phyloP scores from a whole-genome alignment of 2,329 filamentous ascomycete species.

The Alternaria infectoria region DNA sequence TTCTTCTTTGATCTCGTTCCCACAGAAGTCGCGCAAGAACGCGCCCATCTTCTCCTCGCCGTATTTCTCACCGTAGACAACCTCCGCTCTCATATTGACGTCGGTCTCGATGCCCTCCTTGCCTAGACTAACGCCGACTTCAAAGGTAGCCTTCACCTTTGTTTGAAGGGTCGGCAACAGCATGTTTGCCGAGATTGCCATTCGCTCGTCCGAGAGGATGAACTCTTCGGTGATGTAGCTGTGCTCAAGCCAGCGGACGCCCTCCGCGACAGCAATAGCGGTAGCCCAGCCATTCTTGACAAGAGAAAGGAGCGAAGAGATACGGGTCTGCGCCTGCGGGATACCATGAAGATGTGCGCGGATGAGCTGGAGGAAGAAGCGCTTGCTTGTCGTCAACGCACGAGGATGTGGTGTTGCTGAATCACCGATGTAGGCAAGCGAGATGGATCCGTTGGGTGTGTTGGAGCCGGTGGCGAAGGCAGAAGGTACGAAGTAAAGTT shows the following conservation, averaged over 20 bases:
- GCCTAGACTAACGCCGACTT: conserved; percentile 56
- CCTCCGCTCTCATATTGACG: conserved; percentile 63
- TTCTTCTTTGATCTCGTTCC: conserved; percentile 28
- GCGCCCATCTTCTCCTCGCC: conserved; percentile 77
- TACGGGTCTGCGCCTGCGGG: conserved; percentile 62
- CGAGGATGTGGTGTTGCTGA: conserved; percentile 60
- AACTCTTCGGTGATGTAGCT: conserved; percentile 69
- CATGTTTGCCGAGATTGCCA: conserved; percentile 67
- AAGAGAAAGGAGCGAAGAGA: conserved; percentile 64
- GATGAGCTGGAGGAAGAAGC: conserved; percentile 77
- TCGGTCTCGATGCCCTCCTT: conserved; percentile 59
- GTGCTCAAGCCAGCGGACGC: conserved; percentile 67
- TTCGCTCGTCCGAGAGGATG: conserved; percentile 69
- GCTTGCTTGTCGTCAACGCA: conserved; percentile 68
- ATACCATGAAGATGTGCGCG: conserved; percentile 70
- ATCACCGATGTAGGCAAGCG: conserved; percentile 72
- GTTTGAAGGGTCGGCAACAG: conserved; percentile 70
- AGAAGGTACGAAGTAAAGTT: conserved; percentile 72
- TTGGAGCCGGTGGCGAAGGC: conserved; percentile 62
- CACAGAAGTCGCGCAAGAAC: conserved; percentile 66
- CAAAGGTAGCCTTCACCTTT: conserved; percentile 69
- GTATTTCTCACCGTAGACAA: conserved; percentile 80
- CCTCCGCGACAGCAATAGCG: conserved; percentile 64
- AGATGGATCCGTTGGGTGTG: conserved; percentile 59
- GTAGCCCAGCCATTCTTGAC: conserved; percentile 71